phyloP scores from a whole-genome alignment of 257 asterid genomes.

The Nicotiana tomentosiformis region DNA sequence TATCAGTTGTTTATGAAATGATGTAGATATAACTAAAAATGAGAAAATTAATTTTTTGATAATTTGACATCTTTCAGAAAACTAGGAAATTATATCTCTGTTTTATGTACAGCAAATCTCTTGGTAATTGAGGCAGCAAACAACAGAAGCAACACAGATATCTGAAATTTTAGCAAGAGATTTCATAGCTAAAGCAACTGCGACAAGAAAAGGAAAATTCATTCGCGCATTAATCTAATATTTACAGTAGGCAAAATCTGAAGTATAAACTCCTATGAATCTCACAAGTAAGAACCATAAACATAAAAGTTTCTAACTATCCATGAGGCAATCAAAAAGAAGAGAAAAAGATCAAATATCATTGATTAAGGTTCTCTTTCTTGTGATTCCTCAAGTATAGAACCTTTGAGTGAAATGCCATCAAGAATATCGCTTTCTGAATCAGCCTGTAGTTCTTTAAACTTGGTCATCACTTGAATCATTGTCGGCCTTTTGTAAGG shows the following conservation, averaged over 20 bases:
- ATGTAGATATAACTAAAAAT: background rate
- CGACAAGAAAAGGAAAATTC: background rate
- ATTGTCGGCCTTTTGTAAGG: constrained; percentile 78
- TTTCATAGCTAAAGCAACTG: background rate
- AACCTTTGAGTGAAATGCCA: constrained; percentile 62
- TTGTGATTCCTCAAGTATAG: constrained; percentile 68
- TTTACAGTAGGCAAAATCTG: constrained; percentile 7
- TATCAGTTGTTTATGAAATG: background rate
- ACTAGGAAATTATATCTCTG: background rate
- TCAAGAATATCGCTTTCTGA: constrained; percentile 76
- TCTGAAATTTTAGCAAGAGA: background rate
- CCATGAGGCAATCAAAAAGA: background rate
- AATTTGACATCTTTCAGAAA: background rate
- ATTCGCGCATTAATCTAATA: background rate
- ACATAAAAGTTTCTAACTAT: background rate
- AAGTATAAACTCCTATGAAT: background rate
- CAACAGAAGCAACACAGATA: background rate
- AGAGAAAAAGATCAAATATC: background rate
- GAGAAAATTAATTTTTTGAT: background rate
- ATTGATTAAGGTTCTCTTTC: constrained; percentile 42
- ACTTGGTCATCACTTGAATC: constrained; percentile 96
- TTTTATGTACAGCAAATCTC: background rate
- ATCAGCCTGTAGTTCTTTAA: constrained; percentile 68
- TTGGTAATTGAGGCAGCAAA: too few species aligned
- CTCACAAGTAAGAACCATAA: background rate